Percentiles rank a stretch among this genome's conserved stretches.
phyloP scores from a whole-genome alignment of 306 rosid genomes.

The Vigna nakashimae region DNA sequence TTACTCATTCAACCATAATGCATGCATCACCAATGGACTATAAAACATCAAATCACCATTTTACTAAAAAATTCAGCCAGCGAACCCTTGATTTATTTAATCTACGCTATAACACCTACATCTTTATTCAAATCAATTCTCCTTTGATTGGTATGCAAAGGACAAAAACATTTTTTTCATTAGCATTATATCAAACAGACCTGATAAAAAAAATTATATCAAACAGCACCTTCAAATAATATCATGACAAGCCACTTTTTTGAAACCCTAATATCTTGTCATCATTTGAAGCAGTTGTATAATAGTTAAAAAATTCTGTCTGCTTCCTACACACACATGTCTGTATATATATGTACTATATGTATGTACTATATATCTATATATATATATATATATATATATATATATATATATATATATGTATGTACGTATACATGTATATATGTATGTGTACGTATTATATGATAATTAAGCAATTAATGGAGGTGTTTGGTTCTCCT shows the following conservation, averaged over 20 bases:
- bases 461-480: not conserved
- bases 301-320: slow-evolving; percentile 5
- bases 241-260: not conserved
- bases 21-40: slow-evolving; percentile 41
- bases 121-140: not conserved
- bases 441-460: too few relatives aligned
- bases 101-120: not conserved
- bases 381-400: too few relatives aligned
- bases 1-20: slow-evolving; percentile 38
- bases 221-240: not conserved
- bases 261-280: slow-evolving; percentile 6
- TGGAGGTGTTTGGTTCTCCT: slow-evolving; percentile 1
- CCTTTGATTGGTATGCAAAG: not conserved
- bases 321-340: too few relatives aligned
- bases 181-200: not conserved
- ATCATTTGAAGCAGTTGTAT: slow-evolving; percentile 1
- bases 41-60: slow-evolving; percentile 8
- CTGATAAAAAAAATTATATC: not conserved
- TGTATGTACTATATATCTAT: too few relatives aligned
- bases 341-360: too few relatives aligned
- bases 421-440: too few relatives aligned
- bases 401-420: too few relatives aligned
- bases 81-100: not conserved
- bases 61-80: not conserved
- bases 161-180: not conserved